Evolutionary conservation across 1,284 basidiomycete genomes (phyloP).

Genomic region (Marasmius sp.): DNA sequence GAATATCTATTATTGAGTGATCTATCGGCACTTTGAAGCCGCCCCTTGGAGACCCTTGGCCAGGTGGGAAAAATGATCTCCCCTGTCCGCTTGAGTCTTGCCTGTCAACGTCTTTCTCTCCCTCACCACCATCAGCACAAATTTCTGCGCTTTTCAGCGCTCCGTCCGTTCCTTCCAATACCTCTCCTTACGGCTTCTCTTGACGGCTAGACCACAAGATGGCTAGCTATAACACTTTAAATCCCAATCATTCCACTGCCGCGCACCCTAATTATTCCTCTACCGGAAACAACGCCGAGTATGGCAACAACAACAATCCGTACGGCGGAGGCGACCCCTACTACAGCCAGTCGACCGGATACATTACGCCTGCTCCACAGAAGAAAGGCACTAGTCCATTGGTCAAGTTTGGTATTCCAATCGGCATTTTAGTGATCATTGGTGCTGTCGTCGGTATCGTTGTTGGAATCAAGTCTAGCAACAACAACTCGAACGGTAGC

Average conservation of each 20-base stretch:
- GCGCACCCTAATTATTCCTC: slow-evolving; percentile 2
- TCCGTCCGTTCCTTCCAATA: not conserved
- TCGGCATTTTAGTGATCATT: slow-evolving; percentile 65
- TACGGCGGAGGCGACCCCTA: slow-evolving; percentile 62
- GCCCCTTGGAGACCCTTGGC: no score
- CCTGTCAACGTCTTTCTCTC: not conserved
- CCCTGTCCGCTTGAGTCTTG: not conserved
- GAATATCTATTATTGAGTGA: no score
- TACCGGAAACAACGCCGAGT: slow-evolving; percentile 1
- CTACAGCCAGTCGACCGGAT: slow-evolving; percentile 67
- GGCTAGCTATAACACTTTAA: slow-evolving; percentile 2
- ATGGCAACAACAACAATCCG: slow-evolving; percentile 23
- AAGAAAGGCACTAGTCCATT: slow-evolving; percentile 51
- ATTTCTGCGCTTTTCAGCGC: not conserved
- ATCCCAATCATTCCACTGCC: slow-evolving; percentile 4
- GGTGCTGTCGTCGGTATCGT: slow-evolving; percentile 81
- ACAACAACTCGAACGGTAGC: slow-evolving; percentile 25
- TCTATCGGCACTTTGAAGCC: no score
- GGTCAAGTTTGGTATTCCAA: slow-evolving; percentile 67
- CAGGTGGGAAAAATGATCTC: not conserved
- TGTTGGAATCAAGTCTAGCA: slow-evolving; percentile 59
- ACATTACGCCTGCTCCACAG: slow-evolving; percentile 52
- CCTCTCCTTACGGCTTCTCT: not conserved
- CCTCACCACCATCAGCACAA: not conserved
- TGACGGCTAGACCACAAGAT: not conserved